Percentiles rank a stretch among this genome's conserved stretches.
Evolutionary conservation across 2,329 filamentous ascomycete genomes (phyloP).

Genomic region (Botrytis aclada): DNA sequence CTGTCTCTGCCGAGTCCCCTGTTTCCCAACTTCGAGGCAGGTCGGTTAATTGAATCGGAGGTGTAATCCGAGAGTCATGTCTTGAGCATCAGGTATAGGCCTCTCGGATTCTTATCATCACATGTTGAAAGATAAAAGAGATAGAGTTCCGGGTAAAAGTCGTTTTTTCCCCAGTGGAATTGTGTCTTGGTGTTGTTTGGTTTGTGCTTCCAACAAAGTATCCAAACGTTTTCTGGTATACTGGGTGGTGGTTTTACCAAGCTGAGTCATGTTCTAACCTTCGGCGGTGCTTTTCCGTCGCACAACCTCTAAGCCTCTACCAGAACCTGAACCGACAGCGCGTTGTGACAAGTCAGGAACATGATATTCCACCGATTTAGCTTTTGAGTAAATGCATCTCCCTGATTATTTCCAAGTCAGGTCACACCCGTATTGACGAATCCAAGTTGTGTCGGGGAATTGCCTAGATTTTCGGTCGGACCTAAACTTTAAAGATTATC

Average conservation of each 20-base stretch:
- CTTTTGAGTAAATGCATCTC: neutral
- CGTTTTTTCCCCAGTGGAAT: neutral
- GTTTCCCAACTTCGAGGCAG: neutral
- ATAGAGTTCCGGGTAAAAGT: neutral
- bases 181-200: neutral
- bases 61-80: neutral
- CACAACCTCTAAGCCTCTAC: neutral
- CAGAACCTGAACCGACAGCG: neutral
- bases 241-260: neutral
- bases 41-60: neutral
- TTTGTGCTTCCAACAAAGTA: neutral
- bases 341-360: conserved; percentile 8
- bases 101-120: conserved; percentile 10
- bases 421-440: conserved; percentile 15
- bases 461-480: neutral
- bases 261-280: conserved; percentile 7
- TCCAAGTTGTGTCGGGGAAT: conserved; percentile 1
- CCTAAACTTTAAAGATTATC: conserved; percentile 12
- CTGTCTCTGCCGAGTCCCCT: neutral
- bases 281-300: neutral
- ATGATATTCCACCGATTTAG: neutral
- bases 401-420: neutral
- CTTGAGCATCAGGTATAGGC: neutral
- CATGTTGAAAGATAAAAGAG: conserved; percentile 12
- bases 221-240: neutral